Conservation (phyloP, 208 protist genomes). For the Acanthamoeba healyi region DNA sequence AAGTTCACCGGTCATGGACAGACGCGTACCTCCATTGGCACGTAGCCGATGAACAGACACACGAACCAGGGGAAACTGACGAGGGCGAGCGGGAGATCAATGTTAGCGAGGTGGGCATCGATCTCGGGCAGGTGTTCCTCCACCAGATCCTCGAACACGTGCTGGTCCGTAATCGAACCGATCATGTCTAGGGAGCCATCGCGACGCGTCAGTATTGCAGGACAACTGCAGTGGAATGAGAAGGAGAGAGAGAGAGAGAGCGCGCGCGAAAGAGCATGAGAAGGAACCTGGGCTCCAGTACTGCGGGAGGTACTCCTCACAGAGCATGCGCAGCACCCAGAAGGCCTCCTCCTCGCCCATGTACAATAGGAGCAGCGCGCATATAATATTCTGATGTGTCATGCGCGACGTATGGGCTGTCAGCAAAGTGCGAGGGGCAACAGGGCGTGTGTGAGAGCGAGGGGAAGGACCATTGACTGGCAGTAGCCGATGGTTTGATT, state of each 20-base stretch:
- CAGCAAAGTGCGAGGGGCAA: background rate
- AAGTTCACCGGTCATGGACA: background rate
- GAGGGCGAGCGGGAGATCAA: slow-evolving; percentile 68
- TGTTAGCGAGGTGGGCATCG: slow-evolving; percentile 2
- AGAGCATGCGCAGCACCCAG: slow-evolving; percentile 85
- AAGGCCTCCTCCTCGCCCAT: slow-evolving; percentile 89
- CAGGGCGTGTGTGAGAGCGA: background rate
- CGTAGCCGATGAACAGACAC: slow-evolving; percentile 87
- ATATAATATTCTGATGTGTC: slow-evolving; percentile 86
- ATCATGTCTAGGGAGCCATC: slow-evolving; percentile 39
- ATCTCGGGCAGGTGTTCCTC: slow-evolving; percentile 64
- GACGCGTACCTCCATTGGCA: slow-evolving; percentile 64
- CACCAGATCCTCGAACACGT: slow-evolving; percentile 72
- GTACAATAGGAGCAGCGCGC: slow-evolving; percentile 81
- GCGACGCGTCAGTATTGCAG: no score
- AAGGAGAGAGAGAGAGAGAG: no score
- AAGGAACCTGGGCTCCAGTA: slow-evolving; percentile 62
- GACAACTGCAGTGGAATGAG: no score
- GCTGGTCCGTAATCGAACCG: slow-evolving; percentile 68
- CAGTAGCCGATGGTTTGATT: slow-evolving; percentile 87
- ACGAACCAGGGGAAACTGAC: slow-evolving; percentile 84
- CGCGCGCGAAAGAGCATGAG: no score
- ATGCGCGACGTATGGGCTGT: background rate
- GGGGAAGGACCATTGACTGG: slow-evolving; percentile 87
- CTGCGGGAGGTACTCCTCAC: slow-evolving; percentile 83